These are phyloP conservation scores for Xylaria intraflava DNA, from an alignment of 495 filamentous ascomycete species.

Conservation along the genomic window DNA sequence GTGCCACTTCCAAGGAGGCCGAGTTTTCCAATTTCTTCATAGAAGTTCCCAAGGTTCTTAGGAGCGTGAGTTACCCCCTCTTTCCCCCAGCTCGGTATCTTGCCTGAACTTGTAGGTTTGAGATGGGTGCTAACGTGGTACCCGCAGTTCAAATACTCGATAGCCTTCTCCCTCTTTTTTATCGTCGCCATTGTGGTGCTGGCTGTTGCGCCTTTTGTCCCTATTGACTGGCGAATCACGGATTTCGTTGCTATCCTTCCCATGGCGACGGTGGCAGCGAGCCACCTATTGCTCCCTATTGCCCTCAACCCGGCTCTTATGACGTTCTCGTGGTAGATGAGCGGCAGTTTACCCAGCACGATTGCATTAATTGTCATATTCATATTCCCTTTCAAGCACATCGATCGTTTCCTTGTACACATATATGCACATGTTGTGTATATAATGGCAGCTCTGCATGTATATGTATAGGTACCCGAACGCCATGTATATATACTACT, in stretches of 20 bases:
- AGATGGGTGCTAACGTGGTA: neutral
- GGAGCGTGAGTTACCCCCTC: slow-evolving; percentile 34
- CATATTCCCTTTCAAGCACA: neutral
- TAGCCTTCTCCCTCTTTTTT: slow-evolving; percentile 55
- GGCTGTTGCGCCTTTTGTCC: slow-evolving; percentile 57
- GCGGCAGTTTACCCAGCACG: neutral
- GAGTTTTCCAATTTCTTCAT: slow-evolving; percentile 75
- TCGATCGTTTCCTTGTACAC: neutral
- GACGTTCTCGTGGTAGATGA: slow-evolving; percentile 66
- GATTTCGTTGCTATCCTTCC: slow-evolving; percentile 79
- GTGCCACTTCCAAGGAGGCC: slow-evolving; percentile 63
- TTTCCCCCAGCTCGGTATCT: neutral
- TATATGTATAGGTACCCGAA: neutral
- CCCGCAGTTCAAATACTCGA: slow-evolving; percentile 63
- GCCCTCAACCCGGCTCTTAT: slow-evolving; percentile 72
- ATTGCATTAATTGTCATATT: neutral
- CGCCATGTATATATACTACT: neutral
- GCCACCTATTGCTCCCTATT: slow-evolving; percentile 65
- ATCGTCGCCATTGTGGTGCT: slow-evolving; percentile 62
- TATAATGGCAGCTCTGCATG: neutral
- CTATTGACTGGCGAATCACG: slow-evolving; percentile 60
- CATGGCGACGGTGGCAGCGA: slow-evolving; percentile 63
- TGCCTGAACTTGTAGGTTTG: neutral
- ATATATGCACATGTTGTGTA: neutral
- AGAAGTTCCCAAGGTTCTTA: slow-evolving; percentile 69